Conservation (phyloP, 2,329 filamentous ascomycete species). For the Trichophyton benhamiae region DNA sequence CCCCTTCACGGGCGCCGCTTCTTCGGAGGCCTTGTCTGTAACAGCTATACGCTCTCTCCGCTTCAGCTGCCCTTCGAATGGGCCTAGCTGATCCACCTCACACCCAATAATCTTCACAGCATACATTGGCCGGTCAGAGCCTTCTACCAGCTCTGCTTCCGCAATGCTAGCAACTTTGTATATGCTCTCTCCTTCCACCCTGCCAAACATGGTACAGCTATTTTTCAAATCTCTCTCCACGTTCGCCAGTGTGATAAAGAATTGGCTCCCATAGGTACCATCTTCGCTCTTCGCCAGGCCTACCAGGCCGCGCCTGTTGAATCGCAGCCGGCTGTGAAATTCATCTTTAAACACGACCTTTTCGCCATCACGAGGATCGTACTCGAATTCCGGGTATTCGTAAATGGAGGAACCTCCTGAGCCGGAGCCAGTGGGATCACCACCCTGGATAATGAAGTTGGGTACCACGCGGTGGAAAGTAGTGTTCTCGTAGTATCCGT, state of each 20-base stretch:
- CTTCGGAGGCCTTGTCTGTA: constrained; percentile 14
- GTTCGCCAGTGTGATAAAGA: constrained; percentile 80
- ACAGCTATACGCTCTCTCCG: constrained; percentile 29
- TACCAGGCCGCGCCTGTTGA: constrained; percentile 76
- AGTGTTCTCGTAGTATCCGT: constrained; percentile 89
- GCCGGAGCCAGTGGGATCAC: constrained; percentile 85
- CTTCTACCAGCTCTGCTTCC: constrained; percentile 68
- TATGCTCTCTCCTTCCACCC: constrained; percentile 85
- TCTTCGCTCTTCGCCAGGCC: constrained; percentile 76
- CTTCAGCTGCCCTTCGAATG: constrained; percentile 34
- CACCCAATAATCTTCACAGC: constrained; percentile 56
- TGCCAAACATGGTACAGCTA: constrained; percentile 86
- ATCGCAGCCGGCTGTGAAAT: constrained; percentile 82
- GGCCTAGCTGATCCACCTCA: constrained; percentile 36
- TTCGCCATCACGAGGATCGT: constrained; percentile 42
- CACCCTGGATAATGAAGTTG: constrained; percentile 86
- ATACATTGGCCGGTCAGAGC: constrained; percentile 72
- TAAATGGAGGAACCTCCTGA: constrained; percentile 87
- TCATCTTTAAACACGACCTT: constrained; percentile 70
- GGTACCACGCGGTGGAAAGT: constrained; percentile 89
- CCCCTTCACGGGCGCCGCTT: constrained; percentile 22
- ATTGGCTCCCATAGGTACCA: constrained; percentile 86
- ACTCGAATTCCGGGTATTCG: constrained; percentile 51
- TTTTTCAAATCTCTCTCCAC: constrained; percentile 74
- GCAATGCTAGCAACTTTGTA: constrained; percentile 93